Evolutionary conservation across 176 grass and related monocot genomes (phyloP).

Genomic region (Neostapfia colusana): DNA sequence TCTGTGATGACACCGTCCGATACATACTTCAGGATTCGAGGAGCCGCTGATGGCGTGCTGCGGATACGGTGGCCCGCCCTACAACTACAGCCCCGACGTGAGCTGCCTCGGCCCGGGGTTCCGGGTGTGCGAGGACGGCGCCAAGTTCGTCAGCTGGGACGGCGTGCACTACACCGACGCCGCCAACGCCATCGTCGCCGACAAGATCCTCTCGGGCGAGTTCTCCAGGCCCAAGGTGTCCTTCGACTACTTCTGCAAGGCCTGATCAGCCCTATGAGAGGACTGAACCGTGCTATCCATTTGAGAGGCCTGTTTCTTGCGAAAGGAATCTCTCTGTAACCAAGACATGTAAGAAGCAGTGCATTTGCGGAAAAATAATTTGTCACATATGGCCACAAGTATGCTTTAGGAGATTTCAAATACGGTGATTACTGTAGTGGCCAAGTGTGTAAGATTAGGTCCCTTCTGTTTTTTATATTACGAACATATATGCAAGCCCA

Average conservation of each 20-base stretch:
- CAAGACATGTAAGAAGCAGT: not conserved
- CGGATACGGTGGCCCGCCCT: constrained; percentile 63
- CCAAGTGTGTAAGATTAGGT: too few species aligned
- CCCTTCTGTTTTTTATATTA: too few species aligned
- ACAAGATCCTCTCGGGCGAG: constrained; percentile 58
- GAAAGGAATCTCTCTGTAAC: not conserved
- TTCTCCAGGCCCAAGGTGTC: constrained; percentile 64
- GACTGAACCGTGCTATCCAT: not conserved
- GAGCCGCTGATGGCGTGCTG: constrained; percentile 69
- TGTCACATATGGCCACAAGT: too few species aligned
- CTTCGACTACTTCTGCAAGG: constrained; percentile 62
- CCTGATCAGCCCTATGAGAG: not conserved
- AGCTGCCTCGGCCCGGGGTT: constrained; percentile 46
- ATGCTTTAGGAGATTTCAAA: too few species aligned
- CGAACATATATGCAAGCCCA: too few species aligned
- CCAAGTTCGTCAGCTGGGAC: constrained; percentile 81
- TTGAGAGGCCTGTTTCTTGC: not conserved
- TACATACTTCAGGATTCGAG: constrained; percentile 43
- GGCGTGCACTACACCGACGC: constrained; percentile 90
- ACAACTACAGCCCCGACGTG: constrained; percentile 60
- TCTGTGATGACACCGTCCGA: not conserved
- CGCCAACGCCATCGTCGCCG: constrained; percentile 58
- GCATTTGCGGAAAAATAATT: too few species aligned
- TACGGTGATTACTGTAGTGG: too few species aligned
- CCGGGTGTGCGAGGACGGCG: constrained; percentile 54